Evolutionary conservation across 352 stramenopile species (phyloP).

Genomic region (Phytopythium kandeliae): DNA sequence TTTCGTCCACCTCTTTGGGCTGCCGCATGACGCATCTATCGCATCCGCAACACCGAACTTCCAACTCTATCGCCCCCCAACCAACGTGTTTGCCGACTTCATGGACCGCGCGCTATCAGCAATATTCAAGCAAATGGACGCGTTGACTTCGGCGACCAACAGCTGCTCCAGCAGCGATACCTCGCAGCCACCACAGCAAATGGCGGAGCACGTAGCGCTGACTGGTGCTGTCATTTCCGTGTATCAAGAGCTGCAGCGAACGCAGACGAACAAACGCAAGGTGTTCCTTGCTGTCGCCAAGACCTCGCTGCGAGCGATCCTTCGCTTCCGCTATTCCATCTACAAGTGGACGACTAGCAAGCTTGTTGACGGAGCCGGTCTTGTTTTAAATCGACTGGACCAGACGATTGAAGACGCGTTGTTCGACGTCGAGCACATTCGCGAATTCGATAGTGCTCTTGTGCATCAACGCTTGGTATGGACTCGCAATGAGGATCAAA

Average conservation of each 20-base stretch:
- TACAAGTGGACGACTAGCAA: conserved; percentile 15
- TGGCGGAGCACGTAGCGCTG: conserved; percentile 32
- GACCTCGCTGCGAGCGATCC: conserved; percentile 58
- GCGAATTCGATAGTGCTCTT: conserved; percentile 62
- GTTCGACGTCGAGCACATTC: conserved; percentile 74
- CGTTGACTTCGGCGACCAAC: background rate
- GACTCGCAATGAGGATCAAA: background rate
- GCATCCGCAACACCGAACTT: conserved; percentile 27
- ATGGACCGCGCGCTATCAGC: conserved; percentile 47
- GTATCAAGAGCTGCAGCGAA: conserved; percentile 72
- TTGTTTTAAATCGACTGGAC: conserved; percentile 34
- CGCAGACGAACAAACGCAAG: conserved; percentile 88
- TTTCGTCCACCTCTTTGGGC: conserved; percentile 62
- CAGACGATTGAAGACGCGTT: conserved; percentile 60
- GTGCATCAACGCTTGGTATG: conserved; percentile 12
- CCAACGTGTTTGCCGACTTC: conserved; percentile 72
- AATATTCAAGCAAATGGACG: conserved; percentile 10
- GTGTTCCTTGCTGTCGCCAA: conserved; percentile 81
- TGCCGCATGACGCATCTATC: conserved; percentile 13
- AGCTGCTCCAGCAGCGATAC: background rate
- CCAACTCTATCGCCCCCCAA: conserved; percentile 73
- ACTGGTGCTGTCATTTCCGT: conserved; percentile 48
- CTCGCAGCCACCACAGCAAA: background rate
- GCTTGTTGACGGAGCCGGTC: conserved; percentile 9
- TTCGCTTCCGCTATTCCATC: conserved; percentile 48